Evolutionary conservation across 208 protist genomes (phyloP).

Genomic region (Phytomonas serpens): DNA sequence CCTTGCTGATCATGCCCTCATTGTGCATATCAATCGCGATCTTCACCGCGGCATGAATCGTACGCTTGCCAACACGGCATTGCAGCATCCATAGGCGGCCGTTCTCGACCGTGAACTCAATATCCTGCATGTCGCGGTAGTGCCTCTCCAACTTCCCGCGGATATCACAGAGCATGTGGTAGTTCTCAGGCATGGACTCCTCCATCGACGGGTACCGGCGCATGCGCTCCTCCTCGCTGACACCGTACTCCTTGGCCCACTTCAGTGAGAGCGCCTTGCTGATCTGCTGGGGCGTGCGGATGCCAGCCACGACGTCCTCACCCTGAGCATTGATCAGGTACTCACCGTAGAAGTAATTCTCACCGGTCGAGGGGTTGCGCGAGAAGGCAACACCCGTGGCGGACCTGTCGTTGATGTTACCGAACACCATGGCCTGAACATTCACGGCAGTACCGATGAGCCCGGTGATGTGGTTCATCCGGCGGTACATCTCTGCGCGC

Average conservation of each 20-base stretch:
- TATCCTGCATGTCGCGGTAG: constrained; percentile 95
- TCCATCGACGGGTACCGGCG: constrained; percentile 73
- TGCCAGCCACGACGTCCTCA: constrained; percentile 95
- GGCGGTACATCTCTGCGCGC: constrained; percentile 89
- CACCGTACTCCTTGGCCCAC: constrained; percentile 65
- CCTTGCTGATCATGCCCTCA: constrained; percentile 87
- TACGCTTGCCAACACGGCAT: constrained; percentile 92
- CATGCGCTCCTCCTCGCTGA: constrained; percentile 57
- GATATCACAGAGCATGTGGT: constrained; percentile 79
- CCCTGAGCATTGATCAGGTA: constrained; percentile 94
- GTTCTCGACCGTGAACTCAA: constrained; percentile 96
- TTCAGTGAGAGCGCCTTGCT: constrained; percentile 37
- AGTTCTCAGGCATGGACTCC: constrained; percentile 79
- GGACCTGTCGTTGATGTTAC: constrained; percentile 88
- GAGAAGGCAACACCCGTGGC: constrained; percentile 94
- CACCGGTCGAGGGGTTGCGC: constrained; percentile 89
- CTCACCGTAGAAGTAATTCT: constrained; percentile 92
- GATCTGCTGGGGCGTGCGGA: constrained; percentile 91
- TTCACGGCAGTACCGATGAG: constrained; percentile 93
- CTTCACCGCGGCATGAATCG: constrained; percentile 78
- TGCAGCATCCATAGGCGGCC: constrained; percentile 94
- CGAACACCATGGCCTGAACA: constrained; percentile 94
- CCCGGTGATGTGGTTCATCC: constrained; percentile 86
- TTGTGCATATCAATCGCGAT: constrained; percentile 91
- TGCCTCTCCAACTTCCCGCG: constrained; percentile 77